Base-by-base conservation (phyloP, 2,329 filamentous ascomycete genomes). In the Ophiostoma australiae region DNA sequence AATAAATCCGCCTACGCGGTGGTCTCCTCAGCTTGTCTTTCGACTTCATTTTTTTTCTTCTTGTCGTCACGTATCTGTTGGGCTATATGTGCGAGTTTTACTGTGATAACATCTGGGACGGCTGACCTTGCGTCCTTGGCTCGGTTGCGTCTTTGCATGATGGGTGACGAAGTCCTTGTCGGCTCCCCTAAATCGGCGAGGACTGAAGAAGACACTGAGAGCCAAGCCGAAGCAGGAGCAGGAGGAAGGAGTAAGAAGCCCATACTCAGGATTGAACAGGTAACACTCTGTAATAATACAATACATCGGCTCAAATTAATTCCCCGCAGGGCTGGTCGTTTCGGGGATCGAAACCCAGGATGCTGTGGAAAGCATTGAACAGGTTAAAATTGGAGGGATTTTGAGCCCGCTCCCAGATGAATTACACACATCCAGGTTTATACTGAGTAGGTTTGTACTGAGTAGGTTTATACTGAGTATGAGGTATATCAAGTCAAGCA, bases 91-190 rank as follows among this genome's bases (percentile, higher is more conserved):
- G 44, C 20, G 44, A n/a, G 44, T 5, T 48, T 48, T 55, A 23
- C 8, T 58, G 15, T n/a, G 17, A n/a, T 23, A n/a, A n/a, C 11
- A 58, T 58, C n/a, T 58, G 10, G 39, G 39, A 41, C 10, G 10
- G 8, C 8, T 8, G 23, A 8, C 52, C 23, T 31, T 31, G 52
- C 15, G 15, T 13, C 52, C 52, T 58, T 58, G 52, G 52, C 52
- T 58, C 52, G 52, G 52, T 27, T 58, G 23, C 52, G 23, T 58
- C 23, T 58, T 27, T 58, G 52, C 52, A 58, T 58, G 13, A 27
- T 58, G 52, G 52, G 23, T 58, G 52, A 58, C 52, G 52, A 58
- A 58, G 52, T 27, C 52, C 52, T 27, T 58, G 23, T 58, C 52
- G 10, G 52, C 52, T 58, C 52, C 44, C n/a, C n/a, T 48, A 20